Evolutionary conservation across 805 yeast species (phyloP), one percentile per base, ranked within the genome.

Genomic region (Schizosaccharomyces pombe): DNA sequence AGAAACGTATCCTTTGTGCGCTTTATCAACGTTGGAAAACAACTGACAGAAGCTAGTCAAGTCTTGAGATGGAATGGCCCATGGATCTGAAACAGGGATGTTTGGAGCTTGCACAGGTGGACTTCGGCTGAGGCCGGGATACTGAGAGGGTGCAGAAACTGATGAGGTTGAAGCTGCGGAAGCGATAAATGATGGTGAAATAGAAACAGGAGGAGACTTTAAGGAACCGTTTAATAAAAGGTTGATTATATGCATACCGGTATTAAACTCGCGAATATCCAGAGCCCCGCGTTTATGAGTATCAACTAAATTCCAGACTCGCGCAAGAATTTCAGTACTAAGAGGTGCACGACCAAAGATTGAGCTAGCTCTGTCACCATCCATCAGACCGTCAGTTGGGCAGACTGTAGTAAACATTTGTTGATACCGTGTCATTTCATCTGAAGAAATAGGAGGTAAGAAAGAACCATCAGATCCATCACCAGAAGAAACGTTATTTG

Each of bases 171-270:
- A 16, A 71, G 72, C 58, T 66, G 68, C 67, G 4, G 65, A 60
- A 5, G 62, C 64, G 47, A 58, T 57, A 11, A 65, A 61, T 3
- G 63, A 56, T 2, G 63, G 60, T 1, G 82, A 79, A 37, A 78
- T 59, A 1, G 64, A 47, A 5, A 66, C 58, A 5, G 84, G 80
- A 61, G 85, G 69, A 53, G 77, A 75, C 53, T 73, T 74, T 60
- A 85, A 67, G 2, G 76, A 60, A 40, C 85, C 83, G 61, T 77
- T 75, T 62, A 85, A 71, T 32, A 81, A 69, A 60, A 85, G 79
- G 66, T 89, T 96, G 58, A 91, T 85, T 63, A 91, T 73, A 67
- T 84, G 94, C 98, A 91, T 89, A 5, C 97, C 96, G 61, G 89
- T 76, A 49, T 85, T 76, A 61, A 91, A 91, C 64, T 85, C 87